These are phyloP conservation scores for Camelina hispida DNA, from an alignment of 345 rosid species.

Conservation along the genomic window DNA sequence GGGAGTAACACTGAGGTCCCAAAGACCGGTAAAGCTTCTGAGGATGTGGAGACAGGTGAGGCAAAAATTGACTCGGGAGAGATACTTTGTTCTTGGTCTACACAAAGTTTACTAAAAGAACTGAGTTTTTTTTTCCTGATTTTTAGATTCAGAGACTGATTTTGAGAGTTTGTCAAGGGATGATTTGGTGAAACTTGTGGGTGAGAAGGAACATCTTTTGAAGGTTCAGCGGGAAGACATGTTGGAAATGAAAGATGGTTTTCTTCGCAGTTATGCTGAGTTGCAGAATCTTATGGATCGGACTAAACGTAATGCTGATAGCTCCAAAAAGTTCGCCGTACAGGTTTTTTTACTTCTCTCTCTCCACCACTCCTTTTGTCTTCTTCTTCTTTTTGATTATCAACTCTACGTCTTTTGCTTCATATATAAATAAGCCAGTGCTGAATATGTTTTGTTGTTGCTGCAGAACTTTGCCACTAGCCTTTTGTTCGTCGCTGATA, in stretches of 20 bases:
- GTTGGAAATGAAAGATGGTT: constrained; percentile 73
- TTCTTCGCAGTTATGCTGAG: constrained; percentile 78
- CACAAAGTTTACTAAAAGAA: constrained; percentile 52
- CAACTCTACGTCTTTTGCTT: constrained; percentile 4
- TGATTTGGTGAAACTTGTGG: constrained; percentile 75
- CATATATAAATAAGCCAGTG: background rate
- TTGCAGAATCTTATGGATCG: constrained; percentile 89
- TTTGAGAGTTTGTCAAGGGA: constrained; percentile 67
- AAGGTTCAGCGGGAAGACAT: constrained; percentile 65
- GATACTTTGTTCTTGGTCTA: constrained; percentile 36
- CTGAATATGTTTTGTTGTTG: constrained; percentile 8
- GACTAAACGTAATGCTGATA: constrained; percentile 89
- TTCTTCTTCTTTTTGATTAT: background rate
- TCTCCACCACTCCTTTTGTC: background rate
- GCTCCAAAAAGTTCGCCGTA: constrained; percentile 80
- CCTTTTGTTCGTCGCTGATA: constrained; percentile 90
- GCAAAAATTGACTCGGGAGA: constrained; percentile 45
- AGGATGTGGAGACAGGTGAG: constrained; percentile 38
- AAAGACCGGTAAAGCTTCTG: constrained; percentile 43
- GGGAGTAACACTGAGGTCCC: constrained; percentile 40
- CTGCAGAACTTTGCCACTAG: constrained; percentile 80
- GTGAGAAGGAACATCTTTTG: constrained; percentile 79
- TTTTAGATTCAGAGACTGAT: constrained; percentile 66
- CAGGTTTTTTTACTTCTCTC: constrained; percentile 56
- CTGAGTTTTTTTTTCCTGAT: constrained; percentile 51